phyloP scores from a whole-genome alignment of 2,329 filamentous ascomycete species.

The Colletotrichum theobromicola region DNA sequence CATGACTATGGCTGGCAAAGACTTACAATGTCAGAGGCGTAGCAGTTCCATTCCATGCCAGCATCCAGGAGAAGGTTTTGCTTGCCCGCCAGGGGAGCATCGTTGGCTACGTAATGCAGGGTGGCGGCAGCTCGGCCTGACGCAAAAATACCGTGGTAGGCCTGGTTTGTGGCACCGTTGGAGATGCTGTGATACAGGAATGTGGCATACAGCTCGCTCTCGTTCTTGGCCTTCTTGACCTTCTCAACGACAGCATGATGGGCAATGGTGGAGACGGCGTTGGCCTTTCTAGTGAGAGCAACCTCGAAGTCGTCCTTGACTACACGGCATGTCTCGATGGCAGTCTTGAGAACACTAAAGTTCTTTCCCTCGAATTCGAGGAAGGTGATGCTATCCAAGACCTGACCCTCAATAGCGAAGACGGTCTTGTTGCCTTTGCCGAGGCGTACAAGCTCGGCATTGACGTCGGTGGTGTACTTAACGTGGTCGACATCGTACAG shows the following conservation, averaged over 20 bases:
- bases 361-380: slow-evolving; percentile 60
- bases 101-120: slow-evolving; percentile 86
- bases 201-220: slow-evolving; percentile 81
- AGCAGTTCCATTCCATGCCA: slow-evolving; percentile 77
- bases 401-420: slow-evolving; percentile 80
- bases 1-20: background rate
- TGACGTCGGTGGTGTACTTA: slow-evolving; percentile 74
- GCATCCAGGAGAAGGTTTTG: slow-evolving; percentile 85
- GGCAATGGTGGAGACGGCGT: slow-evolving; percentile 70
- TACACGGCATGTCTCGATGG: slow-evolving; percentile 72
- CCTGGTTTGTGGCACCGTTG: slow-evolving; percentile 79
- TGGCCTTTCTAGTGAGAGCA: slow-evolving; percentile 74
- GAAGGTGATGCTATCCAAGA: slow-evolving; percentile 75
- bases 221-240: slow-evolving; percentile 71
- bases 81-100: slow-evolving; percentile 72
- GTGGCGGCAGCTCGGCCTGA: slow-evolving; percentile 81
- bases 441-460: slow-evolving; percentile 68
- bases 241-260: slow-evolving; percentile 67
- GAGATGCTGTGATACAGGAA: slow-evolving; percentile 81
- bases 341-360: slow-evolving; percentile 54
- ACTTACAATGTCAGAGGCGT: slow-evolving; percentile 67
- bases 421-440: slow-evolving; percentile 56
- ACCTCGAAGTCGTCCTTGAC: slow-evolving; percentile 79
- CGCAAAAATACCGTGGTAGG: slow-evolving; percentile 88
- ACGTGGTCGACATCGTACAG: slow-evolving; percentile 86